Base-by-base conservation (phyloP, 495 filamentous ascomycete genomes). In the Penicillium bialowiezense region DNA sequence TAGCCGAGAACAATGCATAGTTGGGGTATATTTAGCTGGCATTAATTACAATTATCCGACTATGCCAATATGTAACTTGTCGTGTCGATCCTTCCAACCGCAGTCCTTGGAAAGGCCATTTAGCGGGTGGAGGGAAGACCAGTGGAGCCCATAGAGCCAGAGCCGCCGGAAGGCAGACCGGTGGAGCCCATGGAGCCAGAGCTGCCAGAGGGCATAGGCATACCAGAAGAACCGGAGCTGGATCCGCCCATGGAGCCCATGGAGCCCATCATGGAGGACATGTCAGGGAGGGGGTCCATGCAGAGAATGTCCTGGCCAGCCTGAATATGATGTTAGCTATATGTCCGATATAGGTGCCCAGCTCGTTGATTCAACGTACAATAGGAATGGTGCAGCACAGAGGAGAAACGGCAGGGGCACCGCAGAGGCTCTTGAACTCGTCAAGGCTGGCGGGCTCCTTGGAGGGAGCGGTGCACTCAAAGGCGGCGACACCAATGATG, bases 381-480 rank as follows among this genome's bases (percentile, higher is more conserved):
- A 39, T 3, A 39, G 36, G 36, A 39, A 39, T 3, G 1, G 36
- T 39, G 36, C 36, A 39, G 18, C 36, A 39, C 18, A 39, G 36
- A 39, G 36, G 14, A 1, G 17, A 21, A 23, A 39, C 36, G 4
- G 36, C 36, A 21, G 36, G 36, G 18, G 36, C 36, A 23, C 36
- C 36, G 6, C 36, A 39, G 15, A 39, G 15, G 36, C 36, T 39
- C 36, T 39, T 39, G 36, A 39, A 39, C 36, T 39, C 36, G 18
- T 39, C 36, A 2, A 39, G 18, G 36, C 36, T 39, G 19, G 18
- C 17, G 36, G 36, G 36, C 36, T 39, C 36, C 36, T 39, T 39
- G 36, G 36, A 39, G 18, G 36, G 36, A 39, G 36, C 36, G 18
- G 20, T 39, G 36, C 36, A 39, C 9, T 39, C 18, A 8, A 39